Percentiles rank a stretch among this genome's conserved stretches.
phyloP scores from a whole-genome alignment of 805 yeast genomes.

The Candida michaelii region DNA sequence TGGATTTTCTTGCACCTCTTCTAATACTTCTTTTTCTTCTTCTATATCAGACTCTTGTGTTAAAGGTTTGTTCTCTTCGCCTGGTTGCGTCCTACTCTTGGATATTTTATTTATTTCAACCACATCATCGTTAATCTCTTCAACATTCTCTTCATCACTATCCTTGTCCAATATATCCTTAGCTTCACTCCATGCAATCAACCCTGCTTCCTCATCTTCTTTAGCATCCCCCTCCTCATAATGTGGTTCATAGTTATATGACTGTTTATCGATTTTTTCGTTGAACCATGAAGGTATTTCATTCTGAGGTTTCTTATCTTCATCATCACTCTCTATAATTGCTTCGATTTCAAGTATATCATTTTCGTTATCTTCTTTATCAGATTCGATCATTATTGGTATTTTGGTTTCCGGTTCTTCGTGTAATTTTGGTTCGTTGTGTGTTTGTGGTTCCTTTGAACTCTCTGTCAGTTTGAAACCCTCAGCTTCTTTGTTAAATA shows the following conservation, averaged over 20 bases:
- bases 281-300: slow-evolving; percentile 36
- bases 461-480: too few species aligned
- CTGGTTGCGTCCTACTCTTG: too few species aligned
- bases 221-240: slow-evolving; percentile 21
- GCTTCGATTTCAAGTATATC: slow-evolving; percentile 11
- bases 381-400: background rate
- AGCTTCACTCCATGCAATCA: slow-evolving; percentile 53
- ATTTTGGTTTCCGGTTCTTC: background rate
- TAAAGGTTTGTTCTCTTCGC: too few species aligned
- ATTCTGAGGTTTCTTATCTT: slow-evolving; percentile 6
- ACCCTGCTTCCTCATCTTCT: slow-evolving; percentile 45
- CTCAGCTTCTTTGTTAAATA: slow-evolving; percentile 13
- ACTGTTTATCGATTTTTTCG: slow-evolving; percentile 12
- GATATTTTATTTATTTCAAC: background rate
- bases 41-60: background rate
- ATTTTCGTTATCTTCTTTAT: slow-evolving; percentile 4
- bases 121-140: background rate
- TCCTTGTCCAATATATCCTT: slow-evolving; percentile 25
- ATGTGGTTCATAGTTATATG: background rate
- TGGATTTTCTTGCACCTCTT: background rate
- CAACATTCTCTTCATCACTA: slow-evolving; percentile 1
- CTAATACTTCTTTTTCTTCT: background rate
- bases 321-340: slow-evolving; percentile 11
- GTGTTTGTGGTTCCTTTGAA: too few species aligned
- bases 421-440: too few species aligned